Base-by-base conservation (phyloP, 177 flowering plant species). In the Telopea speciosissima region DNA sequence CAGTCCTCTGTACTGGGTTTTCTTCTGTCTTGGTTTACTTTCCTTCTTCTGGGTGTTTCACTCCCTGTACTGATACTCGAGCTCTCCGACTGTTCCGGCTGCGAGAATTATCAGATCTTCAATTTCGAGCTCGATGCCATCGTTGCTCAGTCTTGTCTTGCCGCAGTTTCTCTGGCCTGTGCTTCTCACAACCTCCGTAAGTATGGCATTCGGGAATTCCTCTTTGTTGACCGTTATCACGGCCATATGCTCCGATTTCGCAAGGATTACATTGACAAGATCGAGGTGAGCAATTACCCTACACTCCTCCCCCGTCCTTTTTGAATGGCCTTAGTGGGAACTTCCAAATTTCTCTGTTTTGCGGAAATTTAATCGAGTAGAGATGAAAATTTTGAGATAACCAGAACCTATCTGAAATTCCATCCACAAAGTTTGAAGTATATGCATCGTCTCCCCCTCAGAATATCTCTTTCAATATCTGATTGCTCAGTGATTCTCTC, bases 171-270 rank as follows among this genome's bases (percentile, higher is more conserved):
- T 68, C 66, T 95, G 76, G 60, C 85, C 40, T 88, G 97, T 67
- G 49, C 89, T 21, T 85, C 99, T 0, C 85, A 83, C 69, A 89
- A 88, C 76, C 77, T 92, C 1, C 72, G 95, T 3, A 92, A 89
- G 74, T 81, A 88, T 73, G 96, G 97, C 2, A 66, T 92, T 16
- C 77, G 90, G 77, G 88, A 79, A 68, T 92, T 95, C 78, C 83
- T 95, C 23, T 92, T 92, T 73, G 97, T 95, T 63, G 99, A 95
- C 82, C 82, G 84, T 1, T 75, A 74, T 56, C 80, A 79, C 54
- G 93, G 91, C 4, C 85, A 84, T 8, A 78, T 79, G 76, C 59
- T 61, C 52, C 74, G 83, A 44, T 89, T 90, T 66, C 74, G 73
- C 31, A 74, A 74, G 44, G 83, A 83, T 33, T 95, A 92, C 65